phyloP scores from a whole-genome alignment of 140 eudicot genomes.

The Cichorium intybus region DNA sequence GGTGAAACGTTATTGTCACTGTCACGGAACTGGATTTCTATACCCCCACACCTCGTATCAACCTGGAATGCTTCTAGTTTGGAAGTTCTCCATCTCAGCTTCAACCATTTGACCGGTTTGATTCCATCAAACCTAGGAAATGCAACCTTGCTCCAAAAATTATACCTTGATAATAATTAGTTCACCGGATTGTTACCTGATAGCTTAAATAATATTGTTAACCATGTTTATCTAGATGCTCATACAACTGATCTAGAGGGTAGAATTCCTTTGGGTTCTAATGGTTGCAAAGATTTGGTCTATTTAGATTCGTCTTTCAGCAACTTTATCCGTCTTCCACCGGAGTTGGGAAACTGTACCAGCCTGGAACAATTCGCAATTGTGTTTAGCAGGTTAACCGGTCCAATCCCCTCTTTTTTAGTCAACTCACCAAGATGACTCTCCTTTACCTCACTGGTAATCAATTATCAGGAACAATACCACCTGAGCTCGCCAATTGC shows the following conservation, averaged over 20 bases:
- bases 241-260: constrained; percentile 48
- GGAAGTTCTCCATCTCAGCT: constrained; percentile 31
- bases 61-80: constrained; percentile 67
- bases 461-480: constrained; percentile 59
- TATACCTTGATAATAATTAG: constrained; percentile 38
- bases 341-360: constrained; percentile 56
- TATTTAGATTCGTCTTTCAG: constrained; percentile 52
- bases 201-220: constrained; percentile 39
- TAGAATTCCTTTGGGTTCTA: constrained; percentile 49
- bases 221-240: constrained; percentile 39
- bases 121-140: constrained; percentile 60
- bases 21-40: constrained; percentile 46
- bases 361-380: constrained; percentile 42
- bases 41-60: constrained; percentile 40
- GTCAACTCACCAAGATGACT: constrained; percentile 41
- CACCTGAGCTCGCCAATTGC: constrained; percentile 69
- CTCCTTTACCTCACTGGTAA: constrained; percentile 58
- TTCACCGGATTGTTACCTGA: constrained; percentile 53
- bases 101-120: constrained; percentile 47
- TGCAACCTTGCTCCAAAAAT: constrained; percentile 41
- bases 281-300: constrained; percentile 30
- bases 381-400: constrained; percentile 46
- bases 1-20: constrained; percentile 61
- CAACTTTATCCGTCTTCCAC: constrained; percentile 47
- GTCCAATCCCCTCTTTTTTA: constrained; percentile 65